phyloP scores from a whole-genome alignment of 495 filamentous ascomycete genomes.

The Penicillium longicatenatum region DNA sequence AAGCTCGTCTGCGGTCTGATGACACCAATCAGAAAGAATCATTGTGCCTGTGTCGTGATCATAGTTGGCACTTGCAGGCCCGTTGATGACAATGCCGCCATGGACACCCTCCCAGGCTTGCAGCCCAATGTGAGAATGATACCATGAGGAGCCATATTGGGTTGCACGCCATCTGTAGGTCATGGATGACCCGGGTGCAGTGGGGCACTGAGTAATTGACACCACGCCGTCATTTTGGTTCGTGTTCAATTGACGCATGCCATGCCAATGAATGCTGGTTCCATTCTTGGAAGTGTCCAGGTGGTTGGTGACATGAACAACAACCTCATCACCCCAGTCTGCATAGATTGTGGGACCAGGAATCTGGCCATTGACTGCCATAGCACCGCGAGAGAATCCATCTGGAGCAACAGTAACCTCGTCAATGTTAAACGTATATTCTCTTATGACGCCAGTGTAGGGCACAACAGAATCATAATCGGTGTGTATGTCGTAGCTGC shows the following conservation, averaged over 20 bases:
- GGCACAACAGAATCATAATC: conserved; percentile 48
- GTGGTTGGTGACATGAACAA: conserved; percentile 69
- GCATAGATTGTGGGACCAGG: conserved; percentile 62
- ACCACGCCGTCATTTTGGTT: conserved; percentile 63
- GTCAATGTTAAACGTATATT: conserved; percentile 36
- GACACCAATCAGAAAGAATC: conserved; percentile 64
- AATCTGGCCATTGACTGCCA: conserved; percentile 73
- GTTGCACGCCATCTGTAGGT: conserved; percentile 75
- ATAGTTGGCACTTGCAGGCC: conserved; percentile 60
- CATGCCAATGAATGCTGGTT: conserved; percentile 55
- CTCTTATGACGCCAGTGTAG: conserved; percentile 35
- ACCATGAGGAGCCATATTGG: conserved; percentile 78
- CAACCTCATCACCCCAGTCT: conserved; percentile 65
- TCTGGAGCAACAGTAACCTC: conserved; percentile 70
- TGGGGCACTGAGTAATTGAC: conserved; percentile 68
- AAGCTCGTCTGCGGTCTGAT: conserved; percentile 23
- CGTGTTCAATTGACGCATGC: conserved; percentile 50
- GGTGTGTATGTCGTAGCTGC: conserved; percentile 49
- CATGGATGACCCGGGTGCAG: conserved; percentile 59
- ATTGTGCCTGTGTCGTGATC: conserved; percentile 63
- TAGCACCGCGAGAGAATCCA: conserved; percentile 72
- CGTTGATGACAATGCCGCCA: conserved; percentile 39
- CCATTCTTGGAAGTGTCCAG: conserved; percentile 68
- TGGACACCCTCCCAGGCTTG: conserved; percentile 52
- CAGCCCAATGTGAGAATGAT: conserved; percentile 71